Conservation (phyloP, 805 yeast species). For the Ogataea corticis region DNA sequence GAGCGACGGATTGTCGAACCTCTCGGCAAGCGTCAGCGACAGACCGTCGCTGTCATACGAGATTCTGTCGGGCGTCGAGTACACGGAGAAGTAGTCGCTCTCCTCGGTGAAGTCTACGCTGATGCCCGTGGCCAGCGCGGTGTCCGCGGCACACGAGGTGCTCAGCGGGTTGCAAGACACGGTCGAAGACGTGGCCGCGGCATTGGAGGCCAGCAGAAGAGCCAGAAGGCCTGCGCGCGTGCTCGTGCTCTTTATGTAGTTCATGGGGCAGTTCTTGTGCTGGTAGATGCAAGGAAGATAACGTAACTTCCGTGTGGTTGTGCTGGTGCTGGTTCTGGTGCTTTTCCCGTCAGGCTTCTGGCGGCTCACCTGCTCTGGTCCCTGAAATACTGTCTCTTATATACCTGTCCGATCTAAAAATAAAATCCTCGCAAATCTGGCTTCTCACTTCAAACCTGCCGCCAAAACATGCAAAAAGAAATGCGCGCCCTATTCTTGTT, state of each 20-base stretch:
- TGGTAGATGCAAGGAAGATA: too few relatives aligned
- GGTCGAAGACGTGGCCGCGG: constrained; percentile 17
- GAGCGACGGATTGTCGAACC: constrained; percentile 77
- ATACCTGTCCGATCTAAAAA: neutral
- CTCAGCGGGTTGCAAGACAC: constrained; percentile 35
- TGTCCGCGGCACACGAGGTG: constrained; percentile 39
- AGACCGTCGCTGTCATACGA: constrained; percentile 60
- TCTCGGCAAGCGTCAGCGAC: constrained; percentile 54
- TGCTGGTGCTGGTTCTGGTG: too few relatives aligned
- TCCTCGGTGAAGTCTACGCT: constrained; percentile 51
- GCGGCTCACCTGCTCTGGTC: too few relatives aligned
- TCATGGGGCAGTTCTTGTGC: neutral
- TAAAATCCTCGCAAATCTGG: neutral
- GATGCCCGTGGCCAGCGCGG: constrained; percentile 62
- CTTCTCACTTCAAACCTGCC: neutral
- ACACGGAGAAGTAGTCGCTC: constrained; percentile 43
- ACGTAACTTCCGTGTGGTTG: too few relatives aligned
- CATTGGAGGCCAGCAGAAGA: constrained; percentile 5
- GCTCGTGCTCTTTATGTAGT: constrained; percentile 3
- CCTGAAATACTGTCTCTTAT: too few relatives aligned
- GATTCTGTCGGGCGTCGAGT: constrained; percentile 44
- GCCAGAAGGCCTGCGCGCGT: constrained; percentile 3
- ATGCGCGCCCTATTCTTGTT: neutral
- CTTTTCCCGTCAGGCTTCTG: too few relatives aligned
- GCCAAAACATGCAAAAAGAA: neutral